Percentiles rank a stretch among this genome's conserved stretches.
Conservation (phyloP, 2,329 filamentous ascomycete genomes). For the Cladorrhinum sp. region DNA sequence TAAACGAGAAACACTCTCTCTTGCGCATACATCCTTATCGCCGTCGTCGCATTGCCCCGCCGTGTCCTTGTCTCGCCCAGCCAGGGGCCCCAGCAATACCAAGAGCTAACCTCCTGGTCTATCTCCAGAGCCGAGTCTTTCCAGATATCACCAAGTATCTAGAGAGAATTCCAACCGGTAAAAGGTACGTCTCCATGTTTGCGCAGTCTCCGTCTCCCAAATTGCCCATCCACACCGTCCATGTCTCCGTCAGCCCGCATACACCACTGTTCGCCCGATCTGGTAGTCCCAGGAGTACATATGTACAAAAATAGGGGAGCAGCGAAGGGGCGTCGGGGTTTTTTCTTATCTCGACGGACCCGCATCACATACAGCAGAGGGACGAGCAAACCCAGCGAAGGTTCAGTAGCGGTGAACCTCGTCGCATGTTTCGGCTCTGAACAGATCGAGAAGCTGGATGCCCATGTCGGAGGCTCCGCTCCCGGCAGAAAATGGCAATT, state of each 20-base stretch:
- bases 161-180: background rate
- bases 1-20: background rate
- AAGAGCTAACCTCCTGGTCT: background rate
- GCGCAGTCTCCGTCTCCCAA: background rate
- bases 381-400: constrained; percentile 13
- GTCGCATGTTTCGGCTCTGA: constrained; percentile 11
- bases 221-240: background rate
- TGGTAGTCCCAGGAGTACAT: constrained; percentile 8
- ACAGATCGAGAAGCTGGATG: constrained; percentile 12
- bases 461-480: constrained; percentile 18
- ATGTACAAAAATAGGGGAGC: constrained; percentile 1
- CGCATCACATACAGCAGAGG: background rate
- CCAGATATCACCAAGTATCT: background rate
- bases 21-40: constrained; percentile 6
- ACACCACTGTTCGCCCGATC: background rate
- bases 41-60: constrained; percentile 9
- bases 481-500: constrained; percentile 21
- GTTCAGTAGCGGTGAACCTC: constrained; percentile 25
- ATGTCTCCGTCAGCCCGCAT: background rate
- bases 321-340: background rate
- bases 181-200: background rate
- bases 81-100: background rate
- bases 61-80: constrained; percentile 5
- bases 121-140: background rate
- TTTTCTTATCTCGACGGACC: constrained; percentile 10